These are phyloP conservation scores for Aspergillus sp. DNA, from an alignment of 2,329 filamentous ascomycete species.

Conservation along the genomic window DNA sequence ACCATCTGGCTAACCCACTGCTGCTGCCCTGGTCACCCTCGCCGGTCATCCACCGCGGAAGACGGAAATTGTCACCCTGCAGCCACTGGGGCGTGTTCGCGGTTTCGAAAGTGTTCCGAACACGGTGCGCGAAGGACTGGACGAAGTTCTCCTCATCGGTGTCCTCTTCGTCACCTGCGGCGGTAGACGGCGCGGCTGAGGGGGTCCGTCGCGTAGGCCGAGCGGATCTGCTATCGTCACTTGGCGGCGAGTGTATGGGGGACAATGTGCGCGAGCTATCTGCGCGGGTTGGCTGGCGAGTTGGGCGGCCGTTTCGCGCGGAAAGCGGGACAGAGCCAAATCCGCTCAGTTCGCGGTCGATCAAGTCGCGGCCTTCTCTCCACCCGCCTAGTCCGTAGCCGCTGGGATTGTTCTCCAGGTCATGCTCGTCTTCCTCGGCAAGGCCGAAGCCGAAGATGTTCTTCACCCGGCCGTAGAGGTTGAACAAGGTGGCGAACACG, in stretches of 20 bases:
- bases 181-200: conserved; percentile 24
- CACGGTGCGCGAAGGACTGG: conserved; percentile 68
- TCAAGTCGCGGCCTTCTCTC: conserved; percentile 84
- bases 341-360: conserved; percentile 73
- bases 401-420: conserved; percentile 50
- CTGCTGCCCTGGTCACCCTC: conserved; percentile 33
- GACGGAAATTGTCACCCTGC: conserved; percentile 61
- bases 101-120: conserved; percentile 86
- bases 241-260: conserved; percentile 9
- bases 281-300: conserved; percentile 17
- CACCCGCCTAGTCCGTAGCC: conserved; percentile 72
- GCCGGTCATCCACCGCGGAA: conserved; percentile 71
- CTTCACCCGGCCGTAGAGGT: conserved; percentile 74
- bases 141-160: conserved; percentile 83
- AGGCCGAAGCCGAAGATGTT: conserved; percentile 70
- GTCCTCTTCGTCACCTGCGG: conserved; percentile 52
- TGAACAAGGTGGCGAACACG: conserved; percentile 76
- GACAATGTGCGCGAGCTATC: conserved; percentile 20
- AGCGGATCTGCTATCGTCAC: conserved; percentile 19
- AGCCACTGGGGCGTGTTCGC: conserved; percentile 77
- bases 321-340: conserved; percentile 39
- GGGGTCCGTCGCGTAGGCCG: conserved; percentile 21
- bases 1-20: conserved; percentile 28
- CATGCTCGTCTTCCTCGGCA: conserved; percentile 63
- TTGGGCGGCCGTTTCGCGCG: conserved; percentile 22